These are phyloP conservation scores for Stentor coeruleus DNA, from an alignment of 73 alveolate species.

Conservation along the genomic window DNA sequence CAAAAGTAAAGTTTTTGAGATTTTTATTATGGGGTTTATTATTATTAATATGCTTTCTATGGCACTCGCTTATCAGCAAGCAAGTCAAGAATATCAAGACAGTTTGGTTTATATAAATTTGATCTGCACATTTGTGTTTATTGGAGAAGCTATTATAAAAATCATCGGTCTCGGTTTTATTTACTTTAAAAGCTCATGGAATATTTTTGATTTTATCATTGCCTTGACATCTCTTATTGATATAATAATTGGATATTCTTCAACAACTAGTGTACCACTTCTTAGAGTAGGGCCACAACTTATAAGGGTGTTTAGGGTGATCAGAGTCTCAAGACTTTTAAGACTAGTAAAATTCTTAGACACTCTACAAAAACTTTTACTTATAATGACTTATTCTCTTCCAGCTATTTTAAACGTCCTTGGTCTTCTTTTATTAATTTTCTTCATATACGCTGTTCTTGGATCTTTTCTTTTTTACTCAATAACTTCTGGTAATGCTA, in stretches of 20 bases:
- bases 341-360: slow-evolving; percentile 64
- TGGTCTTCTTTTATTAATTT: slow-evolving; percentile 77
- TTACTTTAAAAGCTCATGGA: slow-evolving; percentile 88
- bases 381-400: slow-evolving; percentile 78
- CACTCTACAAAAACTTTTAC: slow-evolving; percentile 58
- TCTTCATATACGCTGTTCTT: slow-evolving; percentile 86
- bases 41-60: slow-evolving; percentile 71
- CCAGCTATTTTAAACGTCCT: slow-evolving; percentile 92
- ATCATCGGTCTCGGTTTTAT: slow-evolving; percentile 73
- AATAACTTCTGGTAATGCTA: slow-evolving; percentile 40
- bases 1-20: slow-evolving; percentile 73
- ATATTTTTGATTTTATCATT: slow-evolving; percentile 90
- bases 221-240: slow-evolving; percentile 83
- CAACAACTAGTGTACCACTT: slow-evolving; percentile 50
- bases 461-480: slow-evolving; percentile 84
- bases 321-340: slow-evolving; percentile 68
- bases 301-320: slow-evolving; percentile 89
- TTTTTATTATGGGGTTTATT: slow-evolving; percentile 52
- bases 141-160: slow-evolving; percentile 76
- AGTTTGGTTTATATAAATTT: slow-evolving; percentile 59
- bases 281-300: slow-evolving; percentile 83
- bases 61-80: slow-evolving; percentile 79
- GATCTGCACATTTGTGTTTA: slow-evolving; percentile 74
- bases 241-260: slow-evolving; percentile 64
- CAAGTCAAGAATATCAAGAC: slow-evolving; percentile 32